Conservation (phyloP, 257 asterid species). For the Haberlea rhodopensis region DNA sequence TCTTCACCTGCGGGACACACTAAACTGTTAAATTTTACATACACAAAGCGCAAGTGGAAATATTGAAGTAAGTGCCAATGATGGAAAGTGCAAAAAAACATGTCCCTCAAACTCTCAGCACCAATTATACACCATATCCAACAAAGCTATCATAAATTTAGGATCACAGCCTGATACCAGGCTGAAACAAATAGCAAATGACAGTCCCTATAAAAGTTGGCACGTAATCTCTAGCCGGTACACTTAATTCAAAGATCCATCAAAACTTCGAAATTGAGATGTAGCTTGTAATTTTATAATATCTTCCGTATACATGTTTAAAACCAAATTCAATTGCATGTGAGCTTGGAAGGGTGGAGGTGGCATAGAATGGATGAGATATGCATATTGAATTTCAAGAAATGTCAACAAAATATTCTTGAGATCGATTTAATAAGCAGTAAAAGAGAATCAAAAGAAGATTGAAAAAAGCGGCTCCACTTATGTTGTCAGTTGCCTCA, state of each 20-base stretch:
- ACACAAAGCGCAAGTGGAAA: background rate
- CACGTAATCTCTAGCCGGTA: background rate
- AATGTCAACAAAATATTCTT: too few relatives aligned
- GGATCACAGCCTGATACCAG: background rate
- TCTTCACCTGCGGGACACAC: constrained; percentile 70
- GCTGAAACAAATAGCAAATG: background rate
- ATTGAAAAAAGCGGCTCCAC: too few relatives aligned
- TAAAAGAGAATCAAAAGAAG: too few relatives aligned
- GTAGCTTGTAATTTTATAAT: background rate
- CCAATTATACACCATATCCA: background rate
- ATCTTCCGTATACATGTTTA: background rate
- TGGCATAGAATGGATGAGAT: too few relatives aligned
- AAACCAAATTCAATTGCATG: background rate
- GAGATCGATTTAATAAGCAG: too few relatives aligned
- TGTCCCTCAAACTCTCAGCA: background rate
- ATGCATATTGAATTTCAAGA: too few relatives aligned
- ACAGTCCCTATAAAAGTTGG: background rate
- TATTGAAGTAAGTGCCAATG: background rate
- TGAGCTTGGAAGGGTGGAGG: background rate
- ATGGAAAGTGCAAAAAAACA: constrained; percentile 10
- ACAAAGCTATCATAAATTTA: background rate
- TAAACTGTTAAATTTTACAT: constrained; percentile 15
- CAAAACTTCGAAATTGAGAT: background rate
- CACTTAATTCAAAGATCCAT: background rate
- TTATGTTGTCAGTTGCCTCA: too few relatives aligned